Evolutionary conservation across 768 basidiomycete genomes (phyloP).

Genomic region (Auriculariales sp.): DNA sequence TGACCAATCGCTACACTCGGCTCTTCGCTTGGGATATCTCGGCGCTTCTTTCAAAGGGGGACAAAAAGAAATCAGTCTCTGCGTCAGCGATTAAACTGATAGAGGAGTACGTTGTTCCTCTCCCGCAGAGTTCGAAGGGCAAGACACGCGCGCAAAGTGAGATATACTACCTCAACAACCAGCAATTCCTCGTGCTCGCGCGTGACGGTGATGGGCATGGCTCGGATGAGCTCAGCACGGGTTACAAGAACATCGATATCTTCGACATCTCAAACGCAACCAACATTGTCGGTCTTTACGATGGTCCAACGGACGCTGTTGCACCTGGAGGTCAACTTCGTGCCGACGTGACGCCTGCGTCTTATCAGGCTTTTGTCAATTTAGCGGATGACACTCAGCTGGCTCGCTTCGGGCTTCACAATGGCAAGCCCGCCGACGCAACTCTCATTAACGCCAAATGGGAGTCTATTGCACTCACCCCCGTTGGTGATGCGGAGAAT

Average conservation of each 20-base stretch:
- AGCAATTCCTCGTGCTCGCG: constrained; percentile 43
- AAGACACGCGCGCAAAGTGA: constrained; percentile 42
- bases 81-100: constrained; percentile 17
- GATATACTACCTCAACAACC: constrained; percentile 36
- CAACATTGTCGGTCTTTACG: constrained; percentile 44
- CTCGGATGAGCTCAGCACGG: constrained; percentile 30
- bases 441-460: constrained; percentile 50
- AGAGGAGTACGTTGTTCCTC: constrained; percentile 46
- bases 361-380: constrained; percentile 42
- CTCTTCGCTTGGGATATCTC: constrained; percentile 41
- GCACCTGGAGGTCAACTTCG: constrained; percentile 34
- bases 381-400: constrained; percentile 39
- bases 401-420: constrained; percentile 47
- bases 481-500: constrained; percentile 30
- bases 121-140: constrained; percentile 35
- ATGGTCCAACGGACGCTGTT: constrained; percentile 36
- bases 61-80: no score
- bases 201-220: constrained; percentile 49
- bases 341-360: constrained; percentile 32
- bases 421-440: constrained; percentile 33
- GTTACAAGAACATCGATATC: constrained; percentile 46
- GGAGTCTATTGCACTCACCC: constrained; percentile 49
- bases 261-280: constrained; percentile 44
- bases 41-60: constrained; percentile 4
- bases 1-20: constrained; percentile 36